A percentile compares a stretch with the other conserved stretches of the same genome.
Evolutionary conservation across 148 eudicot genomes (phyloP).

Genomic region (Amaranthus palmeri): DNA sequence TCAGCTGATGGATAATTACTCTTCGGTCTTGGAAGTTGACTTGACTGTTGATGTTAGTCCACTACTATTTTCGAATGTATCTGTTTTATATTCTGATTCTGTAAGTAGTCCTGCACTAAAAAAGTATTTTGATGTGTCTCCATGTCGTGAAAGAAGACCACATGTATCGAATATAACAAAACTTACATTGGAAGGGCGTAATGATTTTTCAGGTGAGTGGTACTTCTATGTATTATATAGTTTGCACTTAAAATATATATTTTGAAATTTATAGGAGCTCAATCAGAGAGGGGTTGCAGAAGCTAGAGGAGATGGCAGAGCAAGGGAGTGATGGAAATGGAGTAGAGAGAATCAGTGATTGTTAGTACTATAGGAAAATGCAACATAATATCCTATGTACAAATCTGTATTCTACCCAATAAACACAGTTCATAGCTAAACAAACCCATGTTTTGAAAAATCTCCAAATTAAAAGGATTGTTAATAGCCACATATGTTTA

Average conservation of each 20-base stretch:
- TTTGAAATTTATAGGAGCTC: background rate
- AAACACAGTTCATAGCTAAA: background rate
- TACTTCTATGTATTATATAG: background rate
- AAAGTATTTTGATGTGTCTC: constrained; percentile 22
- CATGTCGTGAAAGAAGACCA: constrained; percentile 21
- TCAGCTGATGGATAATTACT: constrained; percentile 42
- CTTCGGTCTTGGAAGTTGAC: constrained; percentile 54
- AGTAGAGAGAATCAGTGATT: background rate
- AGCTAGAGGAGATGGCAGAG: constrained; percentile 3
- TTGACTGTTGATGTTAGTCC: constrained; percentile 74
- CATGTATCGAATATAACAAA: constrained; percentile 44
- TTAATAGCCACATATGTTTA: no score
- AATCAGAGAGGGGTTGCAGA: background rate
- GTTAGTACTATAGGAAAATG: background rate
- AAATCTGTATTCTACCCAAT: background rate
- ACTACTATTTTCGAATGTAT: constrained; percentile 41
- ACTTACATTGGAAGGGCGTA: constrained; percentile 77
- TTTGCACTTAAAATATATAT: background rate
- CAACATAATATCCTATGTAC: background rate
- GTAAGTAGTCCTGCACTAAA: constrained; percentile 16
- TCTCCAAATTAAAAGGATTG: no score
- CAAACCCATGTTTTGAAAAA: no score
- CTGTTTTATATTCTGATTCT: constrained; percentile 44
- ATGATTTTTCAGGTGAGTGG: constrained; percentile 62
- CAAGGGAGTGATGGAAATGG: background rate